Evolutionary conservation across 1,284 basidiomycete genomes (phyloP).

Genomic region (Phellopilus nigrolimitatus): DNA sequence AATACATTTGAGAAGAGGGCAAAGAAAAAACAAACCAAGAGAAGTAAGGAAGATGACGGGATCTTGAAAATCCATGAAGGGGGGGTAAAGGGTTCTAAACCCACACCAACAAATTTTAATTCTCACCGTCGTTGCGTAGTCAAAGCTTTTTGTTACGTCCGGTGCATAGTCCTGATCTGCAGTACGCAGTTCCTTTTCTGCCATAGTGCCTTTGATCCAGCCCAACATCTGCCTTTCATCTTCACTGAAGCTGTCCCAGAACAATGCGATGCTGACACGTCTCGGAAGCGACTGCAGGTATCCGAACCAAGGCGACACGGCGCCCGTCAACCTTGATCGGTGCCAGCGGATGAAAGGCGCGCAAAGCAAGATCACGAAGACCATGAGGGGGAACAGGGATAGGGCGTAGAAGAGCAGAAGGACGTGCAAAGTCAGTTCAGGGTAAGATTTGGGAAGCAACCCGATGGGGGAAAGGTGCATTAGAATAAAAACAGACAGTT

Average conservation of each 20-base stretch:
- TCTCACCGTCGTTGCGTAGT: conserved; percentile 5
- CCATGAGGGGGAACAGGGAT: neutral
- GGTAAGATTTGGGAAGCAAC: neutral
- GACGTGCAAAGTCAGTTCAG: conserved; percentile 1
- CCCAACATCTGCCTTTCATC: conserved; percentile 36
- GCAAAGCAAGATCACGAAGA: neutral
- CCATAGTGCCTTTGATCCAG: conserved; percentile 49
- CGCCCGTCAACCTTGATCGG: conserved; percentile 33
- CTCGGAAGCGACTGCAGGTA: conserved; percentile 59
- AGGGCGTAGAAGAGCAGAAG: neutral
- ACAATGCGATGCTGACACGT: conserved; percentile 53
- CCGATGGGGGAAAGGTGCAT: neutral
- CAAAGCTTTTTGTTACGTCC: neutral
- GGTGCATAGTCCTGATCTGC: neutral
- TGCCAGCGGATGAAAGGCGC: neutral
- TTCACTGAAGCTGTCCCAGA: conserved; percentile 45
- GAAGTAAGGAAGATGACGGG: neutral
- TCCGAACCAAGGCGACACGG: conserved; percentile 54
- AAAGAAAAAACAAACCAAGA: neutral
- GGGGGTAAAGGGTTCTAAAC: neutral
- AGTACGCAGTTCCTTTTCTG: conserved; percentile 27
- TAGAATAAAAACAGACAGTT: conserved; percentile 12
- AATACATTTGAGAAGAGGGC: neutral
- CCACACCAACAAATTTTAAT: neutral
- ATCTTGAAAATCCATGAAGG: neutral